Percentiles rank a stretch among this genome's conserved stretches.
Evolutionary conservation across 164 flowering plant species (phyloP).

Genomic region (Euptelea pleiosperma): DNA sequence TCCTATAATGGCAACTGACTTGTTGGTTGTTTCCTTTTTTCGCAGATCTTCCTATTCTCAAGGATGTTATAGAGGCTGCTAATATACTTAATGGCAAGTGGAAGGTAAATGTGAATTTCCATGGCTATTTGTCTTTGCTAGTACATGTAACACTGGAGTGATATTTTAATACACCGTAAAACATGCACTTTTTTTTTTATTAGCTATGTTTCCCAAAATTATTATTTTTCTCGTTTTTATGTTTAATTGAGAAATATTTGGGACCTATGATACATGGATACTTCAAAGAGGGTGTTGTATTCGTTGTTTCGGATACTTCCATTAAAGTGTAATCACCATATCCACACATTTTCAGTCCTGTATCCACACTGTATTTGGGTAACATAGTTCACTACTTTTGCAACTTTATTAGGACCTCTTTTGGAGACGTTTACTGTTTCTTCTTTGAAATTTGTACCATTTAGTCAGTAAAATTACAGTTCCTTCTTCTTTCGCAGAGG

Average conservation of each 20-base stretch:
- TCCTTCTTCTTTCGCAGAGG: constrained; percentile 44
- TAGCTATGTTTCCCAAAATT: not conserved
- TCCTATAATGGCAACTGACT: no score
- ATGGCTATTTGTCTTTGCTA: no score
- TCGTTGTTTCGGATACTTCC: no score
- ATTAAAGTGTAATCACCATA: no score
- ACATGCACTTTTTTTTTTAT: not conserved
- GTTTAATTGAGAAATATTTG: constrained; percentile 1
- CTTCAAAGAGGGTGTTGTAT: no score
- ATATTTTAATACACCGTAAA: no score
- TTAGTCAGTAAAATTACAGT: not conserved
- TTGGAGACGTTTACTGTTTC: not conserved
- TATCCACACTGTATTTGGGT: no score
- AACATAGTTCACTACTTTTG: no score
- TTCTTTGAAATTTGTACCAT: not conserved
- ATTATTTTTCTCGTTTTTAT: not conserved
- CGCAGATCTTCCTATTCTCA: constrained; percentile 61
- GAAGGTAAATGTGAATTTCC: constrained; percentile 90
- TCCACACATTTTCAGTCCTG: no score
- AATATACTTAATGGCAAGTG: constrained; percentile 57
- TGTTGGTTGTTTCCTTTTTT: not conserved
- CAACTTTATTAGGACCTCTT: no score
- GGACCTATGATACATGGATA: no score
- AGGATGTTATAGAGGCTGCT: constrained; percentile 59
- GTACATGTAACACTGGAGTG: no score